Base-by-base conservation (phyloP, 331 rosid species). In the Arachis monticola region DNA sequence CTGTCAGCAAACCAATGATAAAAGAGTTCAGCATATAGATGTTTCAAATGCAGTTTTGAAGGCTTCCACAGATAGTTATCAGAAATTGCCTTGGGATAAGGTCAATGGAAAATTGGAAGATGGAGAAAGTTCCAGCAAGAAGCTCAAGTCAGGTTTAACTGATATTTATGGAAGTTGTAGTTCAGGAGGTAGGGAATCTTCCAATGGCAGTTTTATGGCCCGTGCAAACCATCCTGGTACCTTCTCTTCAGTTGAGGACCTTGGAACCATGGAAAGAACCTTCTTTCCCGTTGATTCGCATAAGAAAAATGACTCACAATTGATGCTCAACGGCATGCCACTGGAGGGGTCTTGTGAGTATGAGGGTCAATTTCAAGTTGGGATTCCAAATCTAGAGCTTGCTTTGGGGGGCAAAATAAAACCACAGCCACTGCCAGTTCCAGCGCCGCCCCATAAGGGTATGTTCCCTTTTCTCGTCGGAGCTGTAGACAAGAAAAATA, bases 331-430 rank as follows among this genome's bases (percentile, higher is more conserved):
- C 60, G 50, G 74, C 1, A 40, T 63, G 60, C 17, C 80, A 5
- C 55, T 82, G 85, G 70, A 83, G 70, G 80, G 76, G 66, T 57
- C 58, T 38, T 75, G 6, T 13, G 87, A 78, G 58, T 48, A 57
- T 42, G 85, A 52, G 13, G 80, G 79, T 4, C 73, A 72, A 82
- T 69, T 75, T 68, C 85, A 63, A 0, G 92, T 80, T 48, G 89
- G 78, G 70, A 75, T 84, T 60, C 98, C 97, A 0, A 90, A 88
- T 83, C 90, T 93, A 0, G 94, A 91, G 82, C 96, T 93, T 58
- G 98, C 92, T 10, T 84, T 93, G 47, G 96, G 97, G 73, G 96
- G 87, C 12, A 93, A 93, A 77, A 81, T 79, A 12, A 86, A 88
- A 77, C 85, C 17, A 12, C 38, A 32, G 38, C 38, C 38, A 32